Percentiles rank a stretch among this genome's conserved stretches.
phyloP scores from a whole-genome alignment of 2,329 filamentous ascomycete genomes.

The Fusarium keratoplasticum region DNA sequence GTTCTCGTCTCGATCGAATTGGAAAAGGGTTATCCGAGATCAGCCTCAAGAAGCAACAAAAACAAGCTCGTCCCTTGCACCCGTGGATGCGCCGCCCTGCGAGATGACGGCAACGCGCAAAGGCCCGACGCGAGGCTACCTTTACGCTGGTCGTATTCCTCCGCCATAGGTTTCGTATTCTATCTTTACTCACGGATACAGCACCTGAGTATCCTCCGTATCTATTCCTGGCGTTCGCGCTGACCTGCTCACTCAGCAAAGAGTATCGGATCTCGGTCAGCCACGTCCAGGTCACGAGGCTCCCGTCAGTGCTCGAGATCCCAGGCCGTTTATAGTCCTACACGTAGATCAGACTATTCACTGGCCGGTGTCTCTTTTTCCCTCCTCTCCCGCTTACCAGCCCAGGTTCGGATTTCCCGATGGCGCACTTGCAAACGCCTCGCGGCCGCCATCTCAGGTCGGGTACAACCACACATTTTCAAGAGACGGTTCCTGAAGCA shows the following conservation, averaged over 20 bases:
- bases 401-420: slow-evolving; percentile 10
- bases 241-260: slow-evolving; percentile 20
- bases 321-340: slow-evolving; percentile 8
- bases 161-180: slow-evolving; percentile 21
- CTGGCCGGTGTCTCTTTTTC: slow-evolving; percentile 4
- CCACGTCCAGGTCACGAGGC: slow-evolving; percentile 29
- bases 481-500: slow-evolving; percentile 8
- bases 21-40: slow-evolving; percentile 5
- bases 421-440: slow-evolving; percentile 17
- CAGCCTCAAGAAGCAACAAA: slow-evolving; percentile 7
- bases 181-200: slow-evolving; percentile 1
- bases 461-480: slow-evolving; percentile 33
- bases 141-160: not conserved
- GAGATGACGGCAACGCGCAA: not conserved
- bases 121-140: slow-evolving; percentile 9
- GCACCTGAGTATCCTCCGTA: slow-evolving; percentile 5
- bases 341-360: slow-evolving; percentile 10
- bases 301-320: not conserved
- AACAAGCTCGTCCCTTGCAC: slow-evolving; percentile 28
- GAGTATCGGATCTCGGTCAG: slow-evolving; percentile 27
- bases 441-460: slow-evolving; percentile 11
- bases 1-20: slow-evolving; percentile 1
- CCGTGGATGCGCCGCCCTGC: not conserved
- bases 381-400: slow-evolving; percentile 10
- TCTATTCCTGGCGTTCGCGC: slow-evolving; percentile 31